Conservation (phyloP, 2,329 filamentous ascomycete species). For the Pseudohalonectria lignicola region DNA sequence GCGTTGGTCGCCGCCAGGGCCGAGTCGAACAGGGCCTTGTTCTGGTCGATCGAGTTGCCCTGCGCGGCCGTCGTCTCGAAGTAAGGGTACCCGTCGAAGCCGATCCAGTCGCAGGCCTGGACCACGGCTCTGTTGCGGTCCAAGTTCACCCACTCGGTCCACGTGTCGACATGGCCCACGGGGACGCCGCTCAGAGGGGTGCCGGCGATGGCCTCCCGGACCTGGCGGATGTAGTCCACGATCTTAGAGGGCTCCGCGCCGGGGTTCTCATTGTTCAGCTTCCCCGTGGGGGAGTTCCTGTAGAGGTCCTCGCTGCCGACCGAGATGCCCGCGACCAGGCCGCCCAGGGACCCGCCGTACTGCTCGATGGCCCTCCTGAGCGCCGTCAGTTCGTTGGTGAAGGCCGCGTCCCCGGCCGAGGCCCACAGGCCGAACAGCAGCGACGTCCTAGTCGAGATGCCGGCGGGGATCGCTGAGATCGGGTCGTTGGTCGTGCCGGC, state of each 20-base stretch:
- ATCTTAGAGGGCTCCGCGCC: slow-evolving; percentile 54
- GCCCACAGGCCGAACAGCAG: slow-evolving; percentile 80
- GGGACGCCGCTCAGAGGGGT: slow-evolving; percentile 46
- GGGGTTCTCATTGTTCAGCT: slow-evolving; percentile 47
- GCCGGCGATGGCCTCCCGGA: slow-evolving; percentile 50
- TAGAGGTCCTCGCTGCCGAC: slow-evolving; percentile 83
- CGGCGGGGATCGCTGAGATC: slow-evolving; percentile 69
- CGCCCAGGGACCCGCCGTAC: slow-evolving; percentile 56
- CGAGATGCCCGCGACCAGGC: slow-evolving; percentile 69
- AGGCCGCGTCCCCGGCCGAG: slow-evolving; percentile 50
- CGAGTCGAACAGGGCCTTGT: slow-evolving; percentile 55
- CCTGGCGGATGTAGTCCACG: slow-evolving; percentile 58
- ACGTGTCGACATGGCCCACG: slow-evolving; percentile 76
- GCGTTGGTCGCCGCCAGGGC: slow-evolving; percentile 49
- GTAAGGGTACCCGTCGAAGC: slow-evolving; percentile 73
- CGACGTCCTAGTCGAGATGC: slow-evolving; percentile 66
- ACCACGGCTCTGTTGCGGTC: slow-evolving; percentile 64
- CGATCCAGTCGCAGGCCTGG: slow-evolving; percentile 63
- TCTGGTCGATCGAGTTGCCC: slow-evolving; percentile 52
- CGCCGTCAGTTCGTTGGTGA: slow-evolving; percentile 65
- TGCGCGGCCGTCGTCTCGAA: slow-evolving; percentile 55
- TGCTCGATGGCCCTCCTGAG: slow-evolving; percentile 56
- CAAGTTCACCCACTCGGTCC: slow-evolving; percentile 66
- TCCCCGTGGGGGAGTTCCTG: slow-evolving; percentile 62
- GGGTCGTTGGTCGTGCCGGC: slow-evolving; percentile 50